phyloP scores from a whole-genome alignment of 345 rosid genomes.

The Arabis alpina region DNA sequence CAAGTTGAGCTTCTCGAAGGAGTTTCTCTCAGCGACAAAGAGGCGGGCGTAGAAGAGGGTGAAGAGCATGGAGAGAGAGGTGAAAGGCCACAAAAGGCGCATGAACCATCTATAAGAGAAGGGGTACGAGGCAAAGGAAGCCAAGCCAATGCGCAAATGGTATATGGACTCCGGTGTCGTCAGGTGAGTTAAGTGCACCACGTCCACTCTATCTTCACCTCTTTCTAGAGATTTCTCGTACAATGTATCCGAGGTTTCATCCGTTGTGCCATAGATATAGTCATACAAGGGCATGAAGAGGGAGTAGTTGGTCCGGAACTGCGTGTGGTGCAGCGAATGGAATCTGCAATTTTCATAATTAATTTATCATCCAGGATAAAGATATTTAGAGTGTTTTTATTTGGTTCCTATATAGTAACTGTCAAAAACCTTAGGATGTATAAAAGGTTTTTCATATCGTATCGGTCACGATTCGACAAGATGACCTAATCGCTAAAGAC shows the following conservation, averaged over 20 bases:
- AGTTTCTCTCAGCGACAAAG: slow-evolving; percentile 61
- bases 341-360: slow-evolving; percentile 44
- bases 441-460: too few species aligned
- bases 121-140: slow-evolving; percentile 64
- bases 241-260: slow-evolving; percentile 36
- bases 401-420: background rate
- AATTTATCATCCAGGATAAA: background rate
- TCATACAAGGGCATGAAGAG: slow-evolving; percentile 72
- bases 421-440: too few species aligned
- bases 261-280: slow-evolving; percentile 53
- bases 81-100: slow-evolving; percentile 65
- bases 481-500: too few species aligned
- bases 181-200: slow-evolving; percentile 65
- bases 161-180: slow-evolving; percentile 62
- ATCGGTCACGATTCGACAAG: too few species aligned
- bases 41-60: slow-evolving; percentile 56
- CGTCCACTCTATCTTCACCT: slow-evolving; percentile 65
- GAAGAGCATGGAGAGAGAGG: slow-evolving; percentile 48
- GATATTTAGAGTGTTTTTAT: background rate
- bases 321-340: slow-evolving; percentile 69
- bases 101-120: slow-evolving; percentile 49
- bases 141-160: slow-evolving; percentile 59
- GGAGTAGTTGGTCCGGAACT: slow-evolving; percentile 62
- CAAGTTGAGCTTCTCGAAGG: slow-evolving; percentile 48
- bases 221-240: slow-evolving; percentile 47